Percentiles rank a stretch among this genome's conserved stretches.
phyloP scores from a whole-genome alignment of 2,329 filamentous ascomycete species.

The Drechslera avenae region DNA sequence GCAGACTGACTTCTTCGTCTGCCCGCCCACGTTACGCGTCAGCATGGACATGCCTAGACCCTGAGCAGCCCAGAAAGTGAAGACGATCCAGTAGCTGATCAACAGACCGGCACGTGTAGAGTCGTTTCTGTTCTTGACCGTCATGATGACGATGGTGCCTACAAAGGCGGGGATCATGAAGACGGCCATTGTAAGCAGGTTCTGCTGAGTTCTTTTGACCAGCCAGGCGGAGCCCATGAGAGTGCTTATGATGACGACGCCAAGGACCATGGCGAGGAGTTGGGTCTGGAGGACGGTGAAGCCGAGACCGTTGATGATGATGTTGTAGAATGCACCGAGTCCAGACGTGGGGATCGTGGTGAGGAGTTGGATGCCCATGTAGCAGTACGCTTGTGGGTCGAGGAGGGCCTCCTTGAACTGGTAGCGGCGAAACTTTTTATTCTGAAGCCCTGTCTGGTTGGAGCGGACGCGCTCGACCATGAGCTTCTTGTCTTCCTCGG shows the following conservation, averaged over 20 bases:
- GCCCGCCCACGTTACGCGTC: slow-evolving; percentile 71
- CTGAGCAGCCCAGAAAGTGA: slow-evolving; percentile 78
- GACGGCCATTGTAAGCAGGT: slow-evolving; percentile 67
- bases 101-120: slow-evolving; percentile 69
- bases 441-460: slow-evolving; percentile 55
- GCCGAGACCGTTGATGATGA: slow-evolving; percentile 72
- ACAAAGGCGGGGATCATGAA: slow-evolving; percentile 72
- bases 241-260: slow-evolving; percentile 73
- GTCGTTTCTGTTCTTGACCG: slow-evolving; percentile 62
- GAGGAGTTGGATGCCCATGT: slow-evolving; percentile 69
- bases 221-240: slow-evolving; percentile 70
- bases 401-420: slow-evolving; percentile 63
- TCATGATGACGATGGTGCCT: slow-evolving; percentile 74
- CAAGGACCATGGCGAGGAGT: slow-evolving; percentile 75
- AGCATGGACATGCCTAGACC: slow-evolving; percentile 70
- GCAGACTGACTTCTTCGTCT: slow-evolving; percentile 73
- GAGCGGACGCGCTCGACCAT: slow-evolving; percentile 54
- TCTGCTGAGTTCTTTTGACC: slow-evolving; percentile 72
- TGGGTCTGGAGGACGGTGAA: slow-evolving; percentile 72
- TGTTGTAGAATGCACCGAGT: slow-evolving; percentile 73
- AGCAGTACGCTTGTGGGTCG: slow-evolving; percentile 65
- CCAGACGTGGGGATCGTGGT: slow-evolving; percentile 76
- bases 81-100: slow-evolving; percentile 75
- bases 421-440: slow-evolving; percentile 57
- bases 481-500: slow-evolving; percentile 67